A percentile compares a stretch with the other conserved stretches of the same genome.
Conservation (phyloP, 495 filamentous ascomycete genomes). For the Penicillium verhagenii region DNA sequence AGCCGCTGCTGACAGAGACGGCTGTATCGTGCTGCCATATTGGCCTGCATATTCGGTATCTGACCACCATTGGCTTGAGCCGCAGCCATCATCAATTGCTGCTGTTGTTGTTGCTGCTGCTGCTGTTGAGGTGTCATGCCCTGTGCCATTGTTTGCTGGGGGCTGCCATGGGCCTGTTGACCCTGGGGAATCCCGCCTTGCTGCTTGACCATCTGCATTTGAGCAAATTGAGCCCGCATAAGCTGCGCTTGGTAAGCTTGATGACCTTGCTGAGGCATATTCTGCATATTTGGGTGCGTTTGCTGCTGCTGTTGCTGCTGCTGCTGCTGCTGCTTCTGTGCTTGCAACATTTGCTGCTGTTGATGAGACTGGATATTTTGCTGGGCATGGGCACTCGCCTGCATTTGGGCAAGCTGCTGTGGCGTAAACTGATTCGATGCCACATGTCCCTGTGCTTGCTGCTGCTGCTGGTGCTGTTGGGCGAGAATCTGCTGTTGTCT, state of each 20-base stretch:
- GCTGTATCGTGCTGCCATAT: constrained; percentile 35
- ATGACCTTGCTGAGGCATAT: constrained; percentile 37
- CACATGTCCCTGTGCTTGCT: constrained; percentile 35
- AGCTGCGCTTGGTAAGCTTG: constrained; percentile 48
- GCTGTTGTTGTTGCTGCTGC: constrained; percentile 37
- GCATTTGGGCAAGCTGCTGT: constrained; percentile 46
- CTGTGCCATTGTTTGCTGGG: constrained; percentile 15
- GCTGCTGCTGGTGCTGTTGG: constrained; percentile 24
- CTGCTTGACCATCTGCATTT: constrained; percentile 44
- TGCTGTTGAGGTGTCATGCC: constrained; percentile 27
- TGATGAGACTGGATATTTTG: constrained; percentile 54
- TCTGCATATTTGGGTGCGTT: constrained; percentile 37
- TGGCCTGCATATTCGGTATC: constrained; percentile 32
- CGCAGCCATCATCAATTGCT: constrained; percentile 43
- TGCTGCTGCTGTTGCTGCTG: constrained; percentile 36
- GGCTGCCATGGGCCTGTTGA: constrained; percentile 30
- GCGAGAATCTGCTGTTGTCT: constrained; percentile 54
- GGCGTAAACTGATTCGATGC: constrained; percentile 44
- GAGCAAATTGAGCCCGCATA: constrained; percentile 40
- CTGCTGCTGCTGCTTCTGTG: constrained; percentile 32
- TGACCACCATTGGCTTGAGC: constrained; percentile 44
- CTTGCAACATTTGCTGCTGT: constrained; percentile 37
- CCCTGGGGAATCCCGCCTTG: constrained; percentile 27
- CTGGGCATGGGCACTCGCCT: constrained; percentile 50
- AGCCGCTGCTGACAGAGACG: constrained; percentile 41